phyloP scores from a whole-genome alignment of 148 eudicot genomes.

The Amaranthus hypochondriacus region DNA sequence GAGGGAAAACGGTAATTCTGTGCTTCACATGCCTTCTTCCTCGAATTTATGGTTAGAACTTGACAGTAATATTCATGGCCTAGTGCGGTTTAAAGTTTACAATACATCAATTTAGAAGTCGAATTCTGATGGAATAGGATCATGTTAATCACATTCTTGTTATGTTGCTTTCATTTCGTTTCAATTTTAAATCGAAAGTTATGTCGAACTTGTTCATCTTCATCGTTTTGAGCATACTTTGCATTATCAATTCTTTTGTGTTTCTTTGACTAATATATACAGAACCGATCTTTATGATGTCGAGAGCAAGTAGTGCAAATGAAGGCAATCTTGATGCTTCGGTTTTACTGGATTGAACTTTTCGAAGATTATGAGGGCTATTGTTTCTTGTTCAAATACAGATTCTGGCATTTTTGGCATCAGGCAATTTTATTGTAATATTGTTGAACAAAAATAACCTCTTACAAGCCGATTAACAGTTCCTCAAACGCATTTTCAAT shows the following conservation, averaged over 20 bases:
- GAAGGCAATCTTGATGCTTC: conserved; percentile 1
- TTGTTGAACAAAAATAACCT: conserved; percentile 4
- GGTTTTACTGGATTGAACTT: not conserved
- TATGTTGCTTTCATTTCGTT: conserved; percentile 2
- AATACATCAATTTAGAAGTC: not conserved
- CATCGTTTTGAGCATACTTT: not conserved
- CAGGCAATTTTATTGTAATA: not conserved
- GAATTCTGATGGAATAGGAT: not conserved
- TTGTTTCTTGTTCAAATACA: conserved; percentile 5
- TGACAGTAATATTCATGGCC: too few relatives aligned
- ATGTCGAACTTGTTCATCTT: not conserved
- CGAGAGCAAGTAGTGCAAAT: conserved; percentile 44
- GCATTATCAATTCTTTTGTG: not conserved
- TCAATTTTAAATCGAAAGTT: not conserved
- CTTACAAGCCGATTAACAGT: not conserved
- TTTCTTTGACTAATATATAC: conserved; percentile 34
- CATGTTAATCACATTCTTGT: not conserved
- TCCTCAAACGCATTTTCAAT: too few relatives aligned
- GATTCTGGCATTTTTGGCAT: not conserved
- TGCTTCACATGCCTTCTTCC: too few relatives aligned
- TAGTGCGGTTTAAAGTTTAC: not conserved
- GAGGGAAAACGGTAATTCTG: too few relatives aligned
- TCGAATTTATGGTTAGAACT: too few relatives aligned
- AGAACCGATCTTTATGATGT: conserved; percentile 51
- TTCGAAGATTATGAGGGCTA: not conserved